These are phyloP conservation scores for Strobilomyces echinocephalus DNA, from an alignment of 768 basidiomycete species.

Conservation along the genomic window DNA sequence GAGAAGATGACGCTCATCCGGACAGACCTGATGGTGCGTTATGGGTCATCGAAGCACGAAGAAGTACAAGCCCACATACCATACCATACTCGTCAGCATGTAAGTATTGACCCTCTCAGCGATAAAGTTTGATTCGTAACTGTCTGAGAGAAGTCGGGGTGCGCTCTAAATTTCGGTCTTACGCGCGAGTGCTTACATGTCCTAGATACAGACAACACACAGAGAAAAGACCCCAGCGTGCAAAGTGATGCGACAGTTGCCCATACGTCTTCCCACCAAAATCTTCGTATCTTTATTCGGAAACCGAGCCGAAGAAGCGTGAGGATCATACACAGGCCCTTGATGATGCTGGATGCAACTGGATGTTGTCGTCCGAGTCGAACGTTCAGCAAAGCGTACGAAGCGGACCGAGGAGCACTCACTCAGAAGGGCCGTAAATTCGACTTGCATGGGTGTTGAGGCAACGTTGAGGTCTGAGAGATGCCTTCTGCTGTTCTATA, in stretches of 20 bases:
- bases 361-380: neutral
- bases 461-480: neutral
- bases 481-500: neutral
- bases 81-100: slow-evolving; percentile 9
- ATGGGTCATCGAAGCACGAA: neutral
- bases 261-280: slow-evolving; percentile 26
- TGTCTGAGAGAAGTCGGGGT: slow-evolving; percentile 1
- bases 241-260: slow-evolving; percentile 10
- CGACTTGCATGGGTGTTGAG: slow-evolving; percentile 6
- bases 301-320: slow-evolving; percentile 14
- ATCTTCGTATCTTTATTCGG: slow-evolving; percentile 12
- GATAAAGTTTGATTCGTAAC: neutral
- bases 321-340: slow-evolving; percentile 6
- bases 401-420: neutral
- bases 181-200: slow-evolving; percentile 1
- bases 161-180: neutral
- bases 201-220: neutral
- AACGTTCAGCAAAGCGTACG: neutral
- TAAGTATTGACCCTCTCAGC: neutral
- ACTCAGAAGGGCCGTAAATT: slow-evolving; percentile 1
- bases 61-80: slow-evolving; percentile 2
- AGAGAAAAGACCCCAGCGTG: neutral
- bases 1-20: slow-evolving; percentile 17
- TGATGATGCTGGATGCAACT: slow-evolving; percentile 6
- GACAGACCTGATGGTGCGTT: slow-evolving; percentile 10